Evolutionary conservation across 2,329 filamentous ascomycete species (phyloP).

Genomic region (Phialophora macrospora): DNA sequence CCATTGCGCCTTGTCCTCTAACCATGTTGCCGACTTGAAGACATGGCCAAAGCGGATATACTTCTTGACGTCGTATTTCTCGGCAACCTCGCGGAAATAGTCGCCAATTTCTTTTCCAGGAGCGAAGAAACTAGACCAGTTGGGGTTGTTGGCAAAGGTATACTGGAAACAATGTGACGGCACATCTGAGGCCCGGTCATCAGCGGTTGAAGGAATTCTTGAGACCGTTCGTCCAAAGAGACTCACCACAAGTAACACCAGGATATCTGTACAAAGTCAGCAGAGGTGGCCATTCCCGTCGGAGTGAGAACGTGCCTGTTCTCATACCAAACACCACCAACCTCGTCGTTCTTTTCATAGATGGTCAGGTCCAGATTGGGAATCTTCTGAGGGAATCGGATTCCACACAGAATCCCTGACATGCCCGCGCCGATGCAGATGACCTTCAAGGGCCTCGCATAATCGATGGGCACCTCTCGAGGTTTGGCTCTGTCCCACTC

Average conservation of each 20-base stretch:
- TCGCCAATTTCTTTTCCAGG: slow-evolving; percentile 26
- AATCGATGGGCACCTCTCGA: not conserved
- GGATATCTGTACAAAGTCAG: not conserved
- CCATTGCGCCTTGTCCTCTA: slow-evolving; percentile 23
- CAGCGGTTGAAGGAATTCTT: too few relatives aligned
- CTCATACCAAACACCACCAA: slow-evolving; percentile 6
- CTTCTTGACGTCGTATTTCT: slow-evolving; percentile 33
- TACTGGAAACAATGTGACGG: not conserved
- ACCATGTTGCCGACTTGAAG: slow-evolving; percentile 28
- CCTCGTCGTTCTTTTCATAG: slow-evolving; percentile 8
- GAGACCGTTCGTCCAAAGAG: too few relatives aligned
- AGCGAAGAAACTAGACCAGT: slow-evolving; percentile 1
- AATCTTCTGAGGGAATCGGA: slow-evolving; percentile 4
- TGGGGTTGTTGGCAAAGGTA: slow-evolving; percentile 3
- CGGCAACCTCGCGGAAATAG: slow-evolving; percentile 25
- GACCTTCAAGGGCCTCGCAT: slow-evolving; percentile 4
- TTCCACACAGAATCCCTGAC: not conserved
- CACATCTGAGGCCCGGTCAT: not conserved
- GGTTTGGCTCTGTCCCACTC: not conserved
- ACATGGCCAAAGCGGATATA: slow-evolving; percentile 35
- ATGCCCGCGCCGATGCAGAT: slow-evolving; percentile 7
- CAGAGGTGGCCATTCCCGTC: not conserved
- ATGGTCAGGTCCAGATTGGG: slow-evolving; percentile 5
- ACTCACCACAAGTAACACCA: not conserved
- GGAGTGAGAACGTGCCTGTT: not conserved